Evolutionary conservation across 805 yeast species (phyloP), one percentile per base, ranked within the genome.

Genomic region (Hanseniaspora jakobsenii): DNA sequence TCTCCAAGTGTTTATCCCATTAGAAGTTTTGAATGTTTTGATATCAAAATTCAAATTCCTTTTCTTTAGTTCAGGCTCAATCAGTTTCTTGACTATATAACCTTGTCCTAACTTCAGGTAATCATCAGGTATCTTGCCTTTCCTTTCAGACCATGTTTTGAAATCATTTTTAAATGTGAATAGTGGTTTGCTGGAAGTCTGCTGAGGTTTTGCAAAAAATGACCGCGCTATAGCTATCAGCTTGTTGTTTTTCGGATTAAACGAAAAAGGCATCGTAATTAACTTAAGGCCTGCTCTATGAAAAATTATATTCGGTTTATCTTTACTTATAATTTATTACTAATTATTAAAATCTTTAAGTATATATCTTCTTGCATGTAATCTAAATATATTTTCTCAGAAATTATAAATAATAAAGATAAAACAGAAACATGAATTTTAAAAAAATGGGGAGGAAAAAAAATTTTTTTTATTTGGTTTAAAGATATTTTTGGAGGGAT

Each of bases 1-100:
- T 7, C 38, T 26, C 48, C 48, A 45, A 12, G 48, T 38, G 7
- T 38, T 36, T 3, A 45, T n/a, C n/a, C 48, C 48, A 24, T 38
- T 36, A 0, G 21, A 9, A 14, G 42, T 45, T 24, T 24, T 34
- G 22, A 29, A 45, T 4, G 43, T 38, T 8, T 45, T 38, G 19
- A 45, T 38, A 2, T 38, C 24, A 21, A 34, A 45, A 5, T 32
- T n/a, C 9, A 39, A 22, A 7, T 32, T 35, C 10, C 16, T 30
- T 17, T 38, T 22, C 8, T 38, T 38, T 6, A 45, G 16, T 5
- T 9, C n/a, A 3, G 48, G 48, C 16, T 38, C 43, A 22, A 45
- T 24, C 6, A 45, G 22, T 2, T 29, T 26, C 6, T 45, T 13
- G 7, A 38, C 39, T 8, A 45, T 2, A 4, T 17, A 10, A 4